Evolutionary conservation across 2,329 filamentous ascomycete genomes (phyloP), one percentile per base, ranked within the genome.

Genomic region (Pyricularia grisea): DNA sequence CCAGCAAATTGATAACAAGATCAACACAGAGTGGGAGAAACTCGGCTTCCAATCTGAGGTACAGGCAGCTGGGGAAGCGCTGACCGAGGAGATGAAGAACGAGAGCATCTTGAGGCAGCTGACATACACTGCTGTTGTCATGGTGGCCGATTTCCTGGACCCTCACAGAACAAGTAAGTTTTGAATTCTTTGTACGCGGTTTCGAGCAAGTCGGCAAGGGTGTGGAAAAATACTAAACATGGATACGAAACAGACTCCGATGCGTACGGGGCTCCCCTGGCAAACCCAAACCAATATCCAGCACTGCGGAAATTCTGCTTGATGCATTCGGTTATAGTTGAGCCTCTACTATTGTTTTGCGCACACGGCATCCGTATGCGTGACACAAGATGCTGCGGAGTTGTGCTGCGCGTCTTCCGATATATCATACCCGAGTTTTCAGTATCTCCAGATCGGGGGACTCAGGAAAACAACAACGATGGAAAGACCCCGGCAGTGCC

Each of bases 31-130:
- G 77, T 99, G 95, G 95, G 87, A 90, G 71, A 87, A 88, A 72
- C 88, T 97, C 70, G 87, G 89, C 75, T 81, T 85, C 71, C 81
- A 87, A 71, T 85, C 91, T 73, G 82, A 81, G 25, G 81, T 88
- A 14, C 85, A 86, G 61, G 85, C 89, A 1, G 89, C 89, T 3
- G 89, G 90, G 25, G 92, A 94, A 69, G 92, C 92, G 70, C 81
- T 99, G 68, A 92, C 92, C 1, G 93, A 97, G 73, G 95, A 99
- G 80, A 99, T 99, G 95, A 97, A 97, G 79, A 90, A 92, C 7
- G 95, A 99, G 78, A 98, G 94, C 75, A 96, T 99, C 33, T 82
- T 99, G 65, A 88, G 95, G 25, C 93, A 97, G 77, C 85, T 98
- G 67, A 97, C 94, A 0, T 95, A 96, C 78, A 93, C 93, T 3